phyloP scores from a whole-genome alignment of 2,329 filamentous ascomycete genomes.

The Alternaria sp. region DNA sequence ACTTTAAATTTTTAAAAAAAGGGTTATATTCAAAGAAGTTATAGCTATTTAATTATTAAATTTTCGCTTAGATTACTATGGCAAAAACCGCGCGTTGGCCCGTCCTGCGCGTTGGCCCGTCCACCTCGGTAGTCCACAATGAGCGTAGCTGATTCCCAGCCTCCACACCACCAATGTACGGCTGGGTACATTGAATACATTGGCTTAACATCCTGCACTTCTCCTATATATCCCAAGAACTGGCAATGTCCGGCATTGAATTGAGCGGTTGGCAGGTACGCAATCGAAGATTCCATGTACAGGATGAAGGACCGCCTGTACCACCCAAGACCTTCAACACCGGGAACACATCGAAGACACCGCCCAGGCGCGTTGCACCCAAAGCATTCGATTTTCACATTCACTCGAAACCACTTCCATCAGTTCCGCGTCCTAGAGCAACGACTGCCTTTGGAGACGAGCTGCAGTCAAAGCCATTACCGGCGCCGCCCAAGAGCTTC shows the following conservation, averaged over 20 bases:
- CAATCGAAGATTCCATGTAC: background rate
- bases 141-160: background rate
- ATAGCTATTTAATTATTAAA: too few species aligned
- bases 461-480: conserved; percentile 1
- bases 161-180: too few species aligned
- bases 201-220: background rate
- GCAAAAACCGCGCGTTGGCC: too few species aligned
- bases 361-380: background rate
- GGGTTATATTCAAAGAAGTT: too few species aligned
- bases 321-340: background rate
- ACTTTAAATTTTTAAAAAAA: too few species aligned
- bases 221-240: background rate
- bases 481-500: background rate
- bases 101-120: too few species aligned
- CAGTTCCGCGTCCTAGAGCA: background rate
- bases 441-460: too few species aligned
- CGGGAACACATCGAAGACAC: background rate
- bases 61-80: too few species aligned
- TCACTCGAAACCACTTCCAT: conserved; percentile 9
- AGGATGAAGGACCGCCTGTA: background rate
- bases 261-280: background rate
- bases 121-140: too few species aligned
- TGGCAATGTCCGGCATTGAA: background rate
- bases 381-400: background rate
- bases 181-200: too few species aligned